Evolutionary conservation across 2,329 filamentous ascomycete species (phyloP).

Genomic region (Claviceps arundinis): DNA sequence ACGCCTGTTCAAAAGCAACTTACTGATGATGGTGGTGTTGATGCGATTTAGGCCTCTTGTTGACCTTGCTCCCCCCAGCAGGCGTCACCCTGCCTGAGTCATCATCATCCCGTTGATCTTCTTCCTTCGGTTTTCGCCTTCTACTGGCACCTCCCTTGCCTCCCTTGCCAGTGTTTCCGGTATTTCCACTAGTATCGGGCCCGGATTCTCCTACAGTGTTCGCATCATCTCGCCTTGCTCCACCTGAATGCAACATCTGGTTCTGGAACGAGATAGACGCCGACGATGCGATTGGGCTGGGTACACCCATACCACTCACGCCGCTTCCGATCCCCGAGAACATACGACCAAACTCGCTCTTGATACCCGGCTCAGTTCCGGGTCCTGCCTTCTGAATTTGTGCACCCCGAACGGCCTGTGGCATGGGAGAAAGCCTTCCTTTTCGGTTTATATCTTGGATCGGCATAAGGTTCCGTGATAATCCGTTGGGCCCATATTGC

Average conservation of each 20-base stretch:
- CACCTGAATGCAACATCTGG: constrained; percentile 11
- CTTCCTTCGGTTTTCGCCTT: constrained; percentile 63
- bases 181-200: constrained; percentile 26
- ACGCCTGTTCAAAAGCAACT: constrained; percentile 16
- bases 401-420: constrained; percentile 86
- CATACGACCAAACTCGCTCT: constrained; percentile 89
- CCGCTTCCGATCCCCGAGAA: constrained; percentile 76
- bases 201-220: constrained; percentile 31
- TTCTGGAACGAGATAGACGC: constrained; percentile 29
- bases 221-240: constrained; percentile 39
- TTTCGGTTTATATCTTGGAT: constrained; percentile 71
- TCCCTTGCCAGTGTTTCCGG: constrained; percentile 25
- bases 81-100: constrained; percentile 49
- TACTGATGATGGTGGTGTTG: constrained; percentile 56
- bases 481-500: constrained; percentile 18
- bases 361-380: constrained; percentile 74
- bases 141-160: constrained; percentile 36
- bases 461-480: constrained; percentile 54
- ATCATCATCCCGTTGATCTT: constrained; percentile 57
- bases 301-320: constrained; percentile 35
- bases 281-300: constrained; percentile 34
- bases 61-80: constrained; percentile 35
- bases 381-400: constrained; percentile 70
- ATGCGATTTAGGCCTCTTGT: constrained; percentile 56
- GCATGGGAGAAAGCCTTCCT: constrained; percentile 74